Evolutionary conservation across 306 rosid species (phyloP), one percentile per base, ranked within the genome.

Genomic region (Cajanus cajan): DNA sequence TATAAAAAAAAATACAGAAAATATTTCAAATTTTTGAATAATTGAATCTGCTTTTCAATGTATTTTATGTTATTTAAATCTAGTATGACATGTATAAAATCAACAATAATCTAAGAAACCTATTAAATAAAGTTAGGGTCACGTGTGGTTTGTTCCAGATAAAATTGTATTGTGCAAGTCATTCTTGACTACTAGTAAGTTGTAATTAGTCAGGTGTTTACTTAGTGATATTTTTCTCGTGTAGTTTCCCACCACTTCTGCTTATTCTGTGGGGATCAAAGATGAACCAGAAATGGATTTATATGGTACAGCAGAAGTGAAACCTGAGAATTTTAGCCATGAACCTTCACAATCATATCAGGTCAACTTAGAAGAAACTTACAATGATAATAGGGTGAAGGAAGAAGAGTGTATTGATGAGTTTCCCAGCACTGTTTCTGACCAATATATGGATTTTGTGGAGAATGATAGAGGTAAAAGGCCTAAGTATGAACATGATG

Each of bases 401-500:
- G 87, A 86, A 74, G 94, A 90, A 71, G 92, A 88, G 71, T n/a
- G 13, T 24, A 77, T 10, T 39, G 87, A 87, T 75, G 88, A 75
- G 72, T 15, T 75, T 80, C 74, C 77, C 0, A 70, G 50, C 78
- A 74, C 75, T 57, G 81, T 31, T 68, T 64, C 84, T 77, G 51
- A 55, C 37, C 41, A 45, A 57, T 16, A 41, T 77, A 59, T 57
- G 3, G 54, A 43, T 67, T 28, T 75, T 5, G 10, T 41, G 74
- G 89, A 74, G 57, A 82, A 83, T 79, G 77, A 59, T 55, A 87
- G 83, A 57, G 82, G 89, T 68, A 90, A 90, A 82, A 88, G 89
- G 81, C 95, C 90, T 13, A 88, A 90, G 74, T 83, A 59, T 71
- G 98, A 92, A 77, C 80, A 78, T 65, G 88, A 89, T 65, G 83